Conservation (phyloP, 352 stramenopile species). For the Pythium plurisporium region DNA sequence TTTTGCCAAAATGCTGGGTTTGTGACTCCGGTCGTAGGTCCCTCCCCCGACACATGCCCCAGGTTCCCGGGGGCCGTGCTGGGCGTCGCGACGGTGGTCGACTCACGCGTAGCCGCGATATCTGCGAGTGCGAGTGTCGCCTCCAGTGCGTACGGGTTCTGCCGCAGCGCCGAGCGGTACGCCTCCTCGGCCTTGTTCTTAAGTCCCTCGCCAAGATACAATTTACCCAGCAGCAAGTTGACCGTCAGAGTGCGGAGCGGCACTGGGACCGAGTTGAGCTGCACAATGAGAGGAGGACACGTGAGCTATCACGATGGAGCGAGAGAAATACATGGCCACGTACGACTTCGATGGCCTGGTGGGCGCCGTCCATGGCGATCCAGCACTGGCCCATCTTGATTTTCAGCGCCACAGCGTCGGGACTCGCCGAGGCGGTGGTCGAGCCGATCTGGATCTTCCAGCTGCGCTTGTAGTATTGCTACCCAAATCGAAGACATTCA, state of each 20-base stretch:
- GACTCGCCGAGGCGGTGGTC: background rate
- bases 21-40: slow-evolving; percentile 11
- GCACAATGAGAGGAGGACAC: background rate
- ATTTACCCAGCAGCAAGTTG: slow-evolving; percentile 61
- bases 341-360: slow-evolving; percentile 65
- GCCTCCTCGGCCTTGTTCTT: slow-evolving; percentile 59
- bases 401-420: slow-evolving; percentile 28
- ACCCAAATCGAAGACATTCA: no score
- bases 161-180: slow-evolving; percentile 44
- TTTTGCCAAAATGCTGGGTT: slow-evolving; percentile 23
- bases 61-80: background rate
- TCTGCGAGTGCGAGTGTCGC: slow-evolving; percentile 66
- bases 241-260: slow-evolving; percentile 42
- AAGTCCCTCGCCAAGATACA: slow-evolving; percentile 58
- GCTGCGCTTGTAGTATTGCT: slow-evolving; percentile 50
- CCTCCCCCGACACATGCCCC: slow-evolving; percentile 22
- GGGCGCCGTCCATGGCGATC: slow-evolving; percentile 45
- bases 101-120: slow-evolving; percentile 43
- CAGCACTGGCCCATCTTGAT: slow-evolving; percentile 72
- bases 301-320: background rate
- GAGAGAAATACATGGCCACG: slow-evolving; percentile 10
- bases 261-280: slow-evolving; percentile 52
- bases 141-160: slow-evolving; percentile 78
- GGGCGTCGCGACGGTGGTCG: slow-evolving; percentile 11
- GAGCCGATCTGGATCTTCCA: slow-evolving; percentile 35